Base-by-base conservation (phyloP, 2,329 filamentous ascomycete genomes). In the Aspergillus viridinutans region DNA sequence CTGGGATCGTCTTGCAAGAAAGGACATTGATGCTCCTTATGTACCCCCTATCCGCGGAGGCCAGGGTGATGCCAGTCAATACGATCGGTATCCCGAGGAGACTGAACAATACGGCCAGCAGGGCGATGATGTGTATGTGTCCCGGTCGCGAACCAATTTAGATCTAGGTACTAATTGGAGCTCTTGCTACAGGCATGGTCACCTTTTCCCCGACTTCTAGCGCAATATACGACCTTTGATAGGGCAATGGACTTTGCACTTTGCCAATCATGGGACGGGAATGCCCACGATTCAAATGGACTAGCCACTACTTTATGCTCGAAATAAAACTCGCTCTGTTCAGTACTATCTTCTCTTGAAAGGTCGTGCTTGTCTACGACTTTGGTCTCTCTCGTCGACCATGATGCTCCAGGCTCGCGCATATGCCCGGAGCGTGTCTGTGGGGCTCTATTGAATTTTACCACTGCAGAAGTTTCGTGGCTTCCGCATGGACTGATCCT, bases 1-100 rank as follows among this genome's bases (percentile, higher is more conserved):
- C 2, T 99, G 94, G 94, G 94, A 99, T 69, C 83, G 94, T 61
- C 79, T 99, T 66, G 87, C 90, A 40, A 89, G 92, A 74, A 97
- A 97, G 77, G 94, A 99, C 69, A 99, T 99, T 60, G 94, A 99
- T 76, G 94, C 94, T 40, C 94, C 94, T 4, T 99, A 99, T 72
- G 94, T 96, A 55, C 94, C 94, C 17, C 94, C 94, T 0, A 93
- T 99, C 60, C 90, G 94, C 73, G 92, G 91, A 45, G 94, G 94
- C 45, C 88, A 91, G 29, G 94, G 94, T 58, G 94, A 99, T 78
- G 91, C 94, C 52, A 97, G 92, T 76, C 90, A 97, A 75, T 99
- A 99, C 71, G 94, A 99, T 77, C 90, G 92, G 74, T 99, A 99
- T 74, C 92, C 94, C 1, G 94, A 99, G 76, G 94, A 99, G 75